Conservation (phyloP, 768 basidiomycete genomes). For the Mycena galericulata region DNA sequence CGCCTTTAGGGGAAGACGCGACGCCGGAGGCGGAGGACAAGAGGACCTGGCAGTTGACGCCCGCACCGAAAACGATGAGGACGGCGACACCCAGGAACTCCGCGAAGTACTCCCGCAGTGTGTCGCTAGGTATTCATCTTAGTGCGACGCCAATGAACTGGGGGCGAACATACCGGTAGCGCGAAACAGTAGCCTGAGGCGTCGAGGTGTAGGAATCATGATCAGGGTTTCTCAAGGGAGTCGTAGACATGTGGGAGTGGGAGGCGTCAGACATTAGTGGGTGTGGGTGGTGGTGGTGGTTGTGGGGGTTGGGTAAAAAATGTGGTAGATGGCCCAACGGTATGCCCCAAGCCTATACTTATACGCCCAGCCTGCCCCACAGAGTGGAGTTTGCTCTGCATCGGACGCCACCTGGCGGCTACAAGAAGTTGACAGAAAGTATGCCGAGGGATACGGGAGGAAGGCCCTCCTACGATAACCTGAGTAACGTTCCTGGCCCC, state of each 20-base stretch:
- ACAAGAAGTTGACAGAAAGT: slow-evolving; percentile 3
- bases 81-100: slow-evolving; percentile 58
- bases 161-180: slow-evolving; percentile 5
- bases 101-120: slow-evolving; percentile 28
- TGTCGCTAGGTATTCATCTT: slow-evolving; percentile 8
- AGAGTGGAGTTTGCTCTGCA: not conserved
- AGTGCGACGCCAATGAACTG: not conserved
- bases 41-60: slow-evolving; percentile 55
- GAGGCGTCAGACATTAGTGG: slow-evolving; percentile 15
- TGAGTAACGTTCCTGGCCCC: too few species aligned
- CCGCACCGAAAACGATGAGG: slow-evolving; percentile 59
- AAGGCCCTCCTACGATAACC: too few species aligned
- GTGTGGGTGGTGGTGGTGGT: too few species aligned
- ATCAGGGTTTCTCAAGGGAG: not conserved
- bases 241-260: slow-evolving; percentile 16
- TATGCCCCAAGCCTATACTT: not conserved
- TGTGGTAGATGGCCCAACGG: not conserved
- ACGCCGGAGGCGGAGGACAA: slow-evolving; percentile 52
- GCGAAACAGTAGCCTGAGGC: not conserved
- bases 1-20: slow-evolving; percentile 55
- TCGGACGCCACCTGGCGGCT: not conserved
- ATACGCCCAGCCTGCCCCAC: not conserved
- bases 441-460: slow-evolving; percentile 2
- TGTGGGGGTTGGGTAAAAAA: not conserved
- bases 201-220: not conserved